Percentiles rank a stretch among this genome's conserved stretches.
Conservation (phyloP, 2,329 filamentous ascomycete genomes). For the Aspergillus tamarii region DNA sequence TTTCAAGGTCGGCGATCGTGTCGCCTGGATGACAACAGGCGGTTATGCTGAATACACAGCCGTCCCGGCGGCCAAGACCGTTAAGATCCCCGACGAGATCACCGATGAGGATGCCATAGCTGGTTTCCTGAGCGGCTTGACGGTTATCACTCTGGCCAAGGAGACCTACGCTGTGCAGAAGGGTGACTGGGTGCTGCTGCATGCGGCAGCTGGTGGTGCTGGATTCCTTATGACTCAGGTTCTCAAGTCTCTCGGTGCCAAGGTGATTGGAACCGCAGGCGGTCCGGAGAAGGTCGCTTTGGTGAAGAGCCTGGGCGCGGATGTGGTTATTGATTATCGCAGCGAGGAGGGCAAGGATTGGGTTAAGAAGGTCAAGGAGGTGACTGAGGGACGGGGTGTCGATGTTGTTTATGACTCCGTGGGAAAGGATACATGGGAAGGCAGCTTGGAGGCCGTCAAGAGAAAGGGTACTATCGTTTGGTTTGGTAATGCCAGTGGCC, state of each 20-base stretch:
- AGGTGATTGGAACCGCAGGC: constrained; percentile 77
- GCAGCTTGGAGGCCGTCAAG: constrained; percentile 72
- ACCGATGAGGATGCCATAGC: constrained; percentile 67
- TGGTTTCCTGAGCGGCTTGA: constrained; percentile 77
- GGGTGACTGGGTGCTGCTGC: constrained; percentile 81
- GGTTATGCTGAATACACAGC: constrained; percentile 65
- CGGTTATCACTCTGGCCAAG: constrained; percentile 75
- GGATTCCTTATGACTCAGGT: constrained; percentile 76
- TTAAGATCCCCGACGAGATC: constrained; percentile 67
- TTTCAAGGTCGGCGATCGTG: constrained; percentile 69
- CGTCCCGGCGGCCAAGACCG: constrained; percentile 55
- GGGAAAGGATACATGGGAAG: constrained; percentile 82
- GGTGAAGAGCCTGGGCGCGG: constrained; percentile 69
- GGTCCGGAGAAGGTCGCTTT: constrained; percentile 72
- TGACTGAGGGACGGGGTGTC: constrained; percentile 73
- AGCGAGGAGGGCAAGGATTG: constrained; percentile 79
- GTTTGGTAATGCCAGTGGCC: constrained; percentile 81
- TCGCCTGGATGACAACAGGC: constrained; percentile 66
- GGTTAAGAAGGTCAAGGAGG: constrained; percentile 82
- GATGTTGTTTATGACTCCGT: constrained; percentile 84
- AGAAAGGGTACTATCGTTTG: constrained; percentile 76
- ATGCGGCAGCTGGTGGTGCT: constrained; percentile 83
- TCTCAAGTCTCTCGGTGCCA: constrained; percentile 71
- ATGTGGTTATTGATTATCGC: constrained; percentile 76
- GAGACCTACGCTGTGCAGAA: constrained; percentile 69